Percentiles rank a stretch among this genome's conserved stretches.
Evolutionary conservation across 2,329 filamentous ascomycete genomes (phyloP).

Genomic region (Fusarium virguliforme): DNA sequence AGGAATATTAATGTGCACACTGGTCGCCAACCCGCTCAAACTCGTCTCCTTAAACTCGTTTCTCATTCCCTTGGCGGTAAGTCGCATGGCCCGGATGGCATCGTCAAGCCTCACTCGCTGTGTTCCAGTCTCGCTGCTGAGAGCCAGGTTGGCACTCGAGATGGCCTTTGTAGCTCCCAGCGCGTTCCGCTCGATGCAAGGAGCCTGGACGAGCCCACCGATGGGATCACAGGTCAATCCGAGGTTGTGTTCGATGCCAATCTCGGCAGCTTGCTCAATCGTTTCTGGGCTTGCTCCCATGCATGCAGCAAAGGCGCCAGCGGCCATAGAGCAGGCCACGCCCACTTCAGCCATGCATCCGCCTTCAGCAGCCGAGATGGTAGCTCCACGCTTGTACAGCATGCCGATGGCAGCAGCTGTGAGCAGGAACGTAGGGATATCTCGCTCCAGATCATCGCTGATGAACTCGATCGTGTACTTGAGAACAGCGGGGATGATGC

Average conservation of each 20-base stretch:
- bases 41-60: conserved; percentile 71
- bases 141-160: conserved; percentile 65
- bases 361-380: conserved; percentile 67
- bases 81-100: conserved; percentile 66
- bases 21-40: conserved; percentile 66
- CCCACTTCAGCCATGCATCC: conserved; percentile 70
- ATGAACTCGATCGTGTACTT: conserved; percentile 68
- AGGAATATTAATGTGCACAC: conserved; percentile 66
- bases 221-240: conserved; percentile 68
- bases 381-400: conserved; percentile 69
- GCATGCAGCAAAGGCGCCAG: conserved; percentile 66
- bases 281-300: conserved; percentile 68
- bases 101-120: conserved; percentile 67
- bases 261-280: conserved; percentile 68
- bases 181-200: conserved; percentile 68
- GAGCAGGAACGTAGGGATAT: conserved; percentile 65
- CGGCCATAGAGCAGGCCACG: conserved; percentile 68
- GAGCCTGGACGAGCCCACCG: conserved; percentile 66
- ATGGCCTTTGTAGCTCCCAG: conserved; percentile 68
- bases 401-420: conserved; percentile 67
- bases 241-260: conserved; percentile 69
- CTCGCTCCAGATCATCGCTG: conserved; percentile 66
- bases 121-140: conserved; percentile 63
- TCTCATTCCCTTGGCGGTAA: conserved; percentile 67
- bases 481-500: conserved; percentile 67